phyloP scores from a whole-genome alignment of 164 flowering plant species.

The Tinospora cordifolia region DNA sequence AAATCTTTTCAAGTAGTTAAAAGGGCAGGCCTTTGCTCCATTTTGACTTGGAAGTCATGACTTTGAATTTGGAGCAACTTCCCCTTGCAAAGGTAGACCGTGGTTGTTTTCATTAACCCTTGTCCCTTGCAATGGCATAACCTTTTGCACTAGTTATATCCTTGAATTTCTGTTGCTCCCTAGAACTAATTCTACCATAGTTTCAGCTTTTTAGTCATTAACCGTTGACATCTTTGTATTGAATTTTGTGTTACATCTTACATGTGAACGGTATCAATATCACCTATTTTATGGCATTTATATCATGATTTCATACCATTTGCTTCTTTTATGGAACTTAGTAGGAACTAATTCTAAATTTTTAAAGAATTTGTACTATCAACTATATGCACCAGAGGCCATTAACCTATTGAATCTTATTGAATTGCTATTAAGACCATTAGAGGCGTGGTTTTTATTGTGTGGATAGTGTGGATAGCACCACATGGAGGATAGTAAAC shows the following conservation, averaged over 20 bases:
- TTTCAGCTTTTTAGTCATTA: no score
- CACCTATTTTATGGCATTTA: no score
- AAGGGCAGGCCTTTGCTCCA: background rate
- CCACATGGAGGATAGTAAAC: background rate
- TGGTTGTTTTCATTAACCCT: background rate
- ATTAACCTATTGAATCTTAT: background rate
- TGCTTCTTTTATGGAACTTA: background rate
- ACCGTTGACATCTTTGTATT: no score
- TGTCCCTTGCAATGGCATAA: background rate
- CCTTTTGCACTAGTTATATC: background rate
- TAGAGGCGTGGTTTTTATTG: background rate
- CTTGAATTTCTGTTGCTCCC: background rate
- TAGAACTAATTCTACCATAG: no score
- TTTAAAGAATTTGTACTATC: background rate
- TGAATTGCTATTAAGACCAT: background rate
- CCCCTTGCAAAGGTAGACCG: background rate
- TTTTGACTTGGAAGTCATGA: background rate
- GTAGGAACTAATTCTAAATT: background rate
- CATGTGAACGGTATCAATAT: no score
- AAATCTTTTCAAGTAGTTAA: background rate
- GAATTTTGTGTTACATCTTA: no score
- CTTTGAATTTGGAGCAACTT: background rate
- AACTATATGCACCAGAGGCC: background rate
- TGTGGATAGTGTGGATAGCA: background rate
- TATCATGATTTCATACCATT: background rate